Base-by-base conservation (phyloP, 139 green algal species). In the Limnomonas spitsbergensis region DNA sequence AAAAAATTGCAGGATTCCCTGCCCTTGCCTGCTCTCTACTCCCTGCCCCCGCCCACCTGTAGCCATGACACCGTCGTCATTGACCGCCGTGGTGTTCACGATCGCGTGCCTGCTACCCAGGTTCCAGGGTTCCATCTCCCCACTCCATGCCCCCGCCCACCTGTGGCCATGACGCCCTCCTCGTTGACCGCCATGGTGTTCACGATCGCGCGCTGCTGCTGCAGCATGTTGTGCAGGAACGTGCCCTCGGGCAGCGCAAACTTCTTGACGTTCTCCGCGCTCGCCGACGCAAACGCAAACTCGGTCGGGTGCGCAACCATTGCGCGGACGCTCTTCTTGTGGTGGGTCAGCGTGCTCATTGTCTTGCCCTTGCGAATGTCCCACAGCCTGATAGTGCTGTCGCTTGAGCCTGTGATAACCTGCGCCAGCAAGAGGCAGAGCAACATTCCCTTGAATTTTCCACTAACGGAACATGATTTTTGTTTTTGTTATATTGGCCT, bases 201-300 rank as follows among this genome's bases (percentile, higher is more conserved):
- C 70, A 99, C 83, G 82, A 99, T 99, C 27, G 93, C 84, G 39
- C 81, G 77, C 86, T 98, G 96, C 76, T 98, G 89, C 75, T 91
- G 83, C 76, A 98, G 87, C 88, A 95, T 97, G 89, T 99, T 99
- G 89, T 98, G 94, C 83, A 98, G 83, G 85, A 99, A 99, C 35
- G 53, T 52, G 32, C 74, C 78, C 14, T 75, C 24, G 9, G 84
- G 82, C 39, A 94, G 89, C 68, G 86, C 87, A 86, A 93, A 99
- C 92, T 99, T 99, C 88, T 99, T 99, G 77, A 99, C 94, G 89
- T 98, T 98, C 86, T 99, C 96, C 1, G 95, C 95, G 0, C 83
- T 91, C 1, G 88, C 89, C 4, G 89, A 94, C 0, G 83, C 88
- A 88, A 99, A 99, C 32, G 91, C 82, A 79, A 91, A 92, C 85